These are phyloP conservation scores for Termitomyces sp. DNA, from an alignment of 768 basidiomycete species.

Conservation along the genomic window DNA sequence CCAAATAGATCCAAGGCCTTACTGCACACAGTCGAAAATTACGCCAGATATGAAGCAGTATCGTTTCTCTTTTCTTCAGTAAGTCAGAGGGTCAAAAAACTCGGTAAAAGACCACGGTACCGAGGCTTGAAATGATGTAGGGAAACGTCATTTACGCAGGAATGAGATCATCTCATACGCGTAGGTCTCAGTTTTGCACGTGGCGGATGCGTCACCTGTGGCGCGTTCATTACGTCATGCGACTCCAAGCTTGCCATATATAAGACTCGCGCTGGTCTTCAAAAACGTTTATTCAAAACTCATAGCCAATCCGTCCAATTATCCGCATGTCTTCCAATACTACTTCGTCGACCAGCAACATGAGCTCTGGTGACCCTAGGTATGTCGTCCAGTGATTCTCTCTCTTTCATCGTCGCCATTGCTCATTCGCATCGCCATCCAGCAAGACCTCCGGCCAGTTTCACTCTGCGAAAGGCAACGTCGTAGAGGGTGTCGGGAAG, in stretches of 20 bases:
- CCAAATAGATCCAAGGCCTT: too few relatives aligned
- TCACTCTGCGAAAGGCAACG: conserved; percentile 39
- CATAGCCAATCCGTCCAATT: neutral
- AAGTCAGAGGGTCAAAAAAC: conserved; percentile 32
- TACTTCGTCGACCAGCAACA: neutral
- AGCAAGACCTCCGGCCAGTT: conserved; percentile 40
- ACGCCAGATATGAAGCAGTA: too few relatives aligned
- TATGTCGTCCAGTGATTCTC: neutral
- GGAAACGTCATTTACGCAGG: too few relatives aligned
- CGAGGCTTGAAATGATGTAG: too few relatives aligned
- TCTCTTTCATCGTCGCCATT: neutral
- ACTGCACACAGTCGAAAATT: too few relatives aligned
- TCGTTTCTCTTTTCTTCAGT: too few relatives aligned
- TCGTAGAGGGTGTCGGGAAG: conserved; percentile 37
- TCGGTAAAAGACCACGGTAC: too few relatives aligned
- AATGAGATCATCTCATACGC: too few relatives aligned
- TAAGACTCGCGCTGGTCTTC: neutral
- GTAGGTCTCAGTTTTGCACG: too few relatives aligned
- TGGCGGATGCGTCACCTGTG: neutral
- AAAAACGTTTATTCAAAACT: neutral
- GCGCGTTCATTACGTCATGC: neutral
- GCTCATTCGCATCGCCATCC: neutral
- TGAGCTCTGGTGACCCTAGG: conserved; percentile 9
- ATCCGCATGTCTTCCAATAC: neutral
- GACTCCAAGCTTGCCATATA: neutral